phyloP scores from a whole-genome alignment of 148 eudicot species.

The Cornus kousa region DNA sequence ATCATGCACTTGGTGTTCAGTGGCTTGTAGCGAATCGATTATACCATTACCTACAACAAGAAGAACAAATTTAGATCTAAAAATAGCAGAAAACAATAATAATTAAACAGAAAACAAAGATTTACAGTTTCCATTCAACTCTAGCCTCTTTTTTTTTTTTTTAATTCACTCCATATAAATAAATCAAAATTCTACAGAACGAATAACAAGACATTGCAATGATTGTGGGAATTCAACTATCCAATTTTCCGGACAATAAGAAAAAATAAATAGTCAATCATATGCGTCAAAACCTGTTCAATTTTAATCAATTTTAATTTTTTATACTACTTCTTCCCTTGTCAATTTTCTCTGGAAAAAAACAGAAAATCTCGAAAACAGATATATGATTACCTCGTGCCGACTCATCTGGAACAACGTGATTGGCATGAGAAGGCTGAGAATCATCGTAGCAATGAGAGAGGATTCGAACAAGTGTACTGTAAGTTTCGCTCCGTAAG shows the following conservation, averaged over 20 bases:
- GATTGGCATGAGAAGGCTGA: not conserved
- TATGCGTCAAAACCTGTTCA: not conserved
- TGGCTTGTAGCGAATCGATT: conserved; percentile 14
- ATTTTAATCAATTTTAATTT: too few species aligned
- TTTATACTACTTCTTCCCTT: not conserved
- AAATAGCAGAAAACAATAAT: not conserved
- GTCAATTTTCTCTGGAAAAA: not conserved
- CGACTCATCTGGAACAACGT: not conserved
- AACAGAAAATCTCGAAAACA: not conserved
- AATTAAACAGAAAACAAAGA: too few species aligned
- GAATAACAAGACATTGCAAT: too few species aligned
- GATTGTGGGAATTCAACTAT: too few species aligned
- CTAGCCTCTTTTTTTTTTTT: too few species aligned
- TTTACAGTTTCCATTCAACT: too few species aligned
- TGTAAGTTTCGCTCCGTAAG: conserved; percentile 29
- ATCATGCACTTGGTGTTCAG: conserved; percentile 18
- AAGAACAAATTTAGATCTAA: not conserved
- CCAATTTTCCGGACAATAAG: too few species aligned
- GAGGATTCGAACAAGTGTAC: conserved; percentile 20
- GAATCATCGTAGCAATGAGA: conserved; percentile 16
- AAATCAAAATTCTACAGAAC: not conserved
- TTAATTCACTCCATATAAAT: too few species aligned
- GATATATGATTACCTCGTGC: conserved; percentile 16
- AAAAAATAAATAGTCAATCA: not conserved
- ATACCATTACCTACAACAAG: conserved; percentile 20